Evolutionary conservation across 2,329 filamentous ascomycete genomes (phyloP), one percentile per base, ranked within the genome.

Genomic region (Penicillium sp.): DNA sequence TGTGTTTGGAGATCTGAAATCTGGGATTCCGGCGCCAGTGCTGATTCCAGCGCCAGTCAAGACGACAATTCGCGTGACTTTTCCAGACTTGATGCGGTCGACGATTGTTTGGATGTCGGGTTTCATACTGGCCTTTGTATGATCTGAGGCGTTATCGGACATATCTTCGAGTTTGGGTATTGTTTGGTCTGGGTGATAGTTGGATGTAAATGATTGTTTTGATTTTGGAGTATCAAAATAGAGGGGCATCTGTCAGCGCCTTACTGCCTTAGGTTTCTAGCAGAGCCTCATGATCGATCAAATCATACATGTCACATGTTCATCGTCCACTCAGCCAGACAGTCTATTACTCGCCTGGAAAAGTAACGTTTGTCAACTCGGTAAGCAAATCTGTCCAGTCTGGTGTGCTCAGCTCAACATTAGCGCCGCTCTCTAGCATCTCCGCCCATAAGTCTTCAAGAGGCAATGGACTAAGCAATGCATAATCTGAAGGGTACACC

Each of bases 1-100:
- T 0, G 90, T 96, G 50, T 88, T 86, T 55, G 91, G 91, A 2
- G 90, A 92, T 63, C 92, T 82, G 74, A 96, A 96, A 75, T 96
- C 92, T 61, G 92, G 92, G 60, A 96, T 90, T 75, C 76, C 76
- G 1, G 76, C 78, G 11, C 78, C 78, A 2, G 72, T 74, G 48
- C 69, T 71, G 61, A 95, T 92, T 43, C 91, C 91, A 5, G 91
- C 91, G 53, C 91, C 91, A 0, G 87, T 51, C n/a, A 70, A 48
- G 46, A 64, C 61, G 44, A 69, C 57, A 13, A 70, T 66, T 8
- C 53, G 60, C 5, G 36, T 65, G 13, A 50, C 55, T 21, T 60
- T 27, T 10, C 58, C 56, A 41, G 36, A 41, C 47, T 62, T 66
- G 51, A 67, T 61, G 13, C 50, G 51, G 25, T 55, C 34, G 33